A percentile compares a stretch with the other conserved stretches of the same genome.
Evolutionary conservation across 805 yeast species (phyloP).

Genomic region (Candida incommunis): DNA sequence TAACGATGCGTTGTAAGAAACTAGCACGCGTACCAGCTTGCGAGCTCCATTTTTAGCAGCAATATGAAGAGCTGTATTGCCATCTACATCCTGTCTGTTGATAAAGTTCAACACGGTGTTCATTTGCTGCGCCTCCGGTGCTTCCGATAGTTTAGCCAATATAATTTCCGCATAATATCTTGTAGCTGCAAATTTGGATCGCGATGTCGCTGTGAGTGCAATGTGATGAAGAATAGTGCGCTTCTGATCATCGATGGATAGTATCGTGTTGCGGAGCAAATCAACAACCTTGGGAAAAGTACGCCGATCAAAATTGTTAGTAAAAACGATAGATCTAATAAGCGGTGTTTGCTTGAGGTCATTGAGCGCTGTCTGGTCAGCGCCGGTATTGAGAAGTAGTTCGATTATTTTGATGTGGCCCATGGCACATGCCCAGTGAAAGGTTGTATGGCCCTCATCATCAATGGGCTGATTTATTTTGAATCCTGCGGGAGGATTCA

Average conservation of each 20-base stretch:
- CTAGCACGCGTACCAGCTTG: constrained; percentile 27
- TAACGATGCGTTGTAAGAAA: constrained; percentile 34
- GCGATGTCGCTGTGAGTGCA: constrained; percentile 52
- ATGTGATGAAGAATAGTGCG: constrained; percentile 81
- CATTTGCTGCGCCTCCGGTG: constrained; percentile 41
- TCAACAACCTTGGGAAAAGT: constrained; percentile 71
- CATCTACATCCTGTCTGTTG: constrained; percentile 67
- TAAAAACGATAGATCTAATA: constrained; percentile 71
- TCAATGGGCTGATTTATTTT: constrained; percentile 73
- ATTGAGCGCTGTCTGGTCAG: constrained; percentile 45
- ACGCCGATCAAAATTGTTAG: constrained; percentile 71
- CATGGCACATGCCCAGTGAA: constrained; percentile 97
- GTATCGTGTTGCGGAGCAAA: constrained; percentile 59
- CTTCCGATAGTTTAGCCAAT: constrained; percentile 56
- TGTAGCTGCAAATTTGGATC: constrained; percentile 62
- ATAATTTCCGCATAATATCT: constrained; percentile 68
- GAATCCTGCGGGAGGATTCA: constrained; percentile 49
- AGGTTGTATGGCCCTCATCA: constrained; percentile 85
- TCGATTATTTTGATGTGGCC: constrained; percentile 72
- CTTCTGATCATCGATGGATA: constrained; percentile 56
- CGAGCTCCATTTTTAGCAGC: constrained; percentile 47
- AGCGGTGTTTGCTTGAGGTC: constrained; percentile 76
- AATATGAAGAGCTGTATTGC: constrained; percentile 76
- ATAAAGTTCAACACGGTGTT: constrained; percentile 34
- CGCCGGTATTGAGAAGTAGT: constrained; percentile 61